Base-by-base conservation (phyloP, 352 stramenopile species). In the Phytophthora cajani region DNA sequence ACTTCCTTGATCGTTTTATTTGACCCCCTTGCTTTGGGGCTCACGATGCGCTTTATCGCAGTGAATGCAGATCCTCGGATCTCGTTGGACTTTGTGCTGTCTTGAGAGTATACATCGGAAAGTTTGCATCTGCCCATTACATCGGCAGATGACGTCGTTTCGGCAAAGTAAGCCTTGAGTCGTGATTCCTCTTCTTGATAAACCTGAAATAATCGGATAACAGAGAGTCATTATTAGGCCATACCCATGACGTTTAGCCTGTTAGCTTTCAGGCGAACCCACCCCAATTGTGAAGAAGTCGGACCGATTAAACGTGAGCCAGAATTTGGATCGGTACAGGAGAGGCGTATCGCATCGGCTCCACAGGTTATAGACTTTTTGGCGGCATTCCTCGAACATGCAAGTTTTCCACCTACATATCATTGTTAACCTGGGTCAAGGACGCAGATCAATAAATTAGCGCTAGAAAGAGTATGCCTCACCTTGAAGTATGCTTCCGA, bases 261-360 rank as follows among this genome's bases (percentile, higher is more conserved):
- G 16, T 50, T 8, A 46, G 38, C 5, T 23, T 17, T 63, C 4
- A 52, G n/a, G 10, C 16, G 50, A 64, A 74, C 81, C 9, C 66
- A 92, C 85, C 2, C 86, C 86, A 51, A 95, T 78, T 58, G 85
- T 90, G 62, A 95, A 92, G 36, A 92, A 95, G 58, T 95, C 84
- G 2, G 75, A 56, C 16, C 68, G 70, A 61, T 92, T 87, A 65
- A 93, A 95, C 11, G 79, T 90, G 42, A 93, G 70, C 88, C 88
- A 95, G 58, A 95, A 95, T 59, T 94, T 93, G 53, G 88, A 92
- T 17, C 88, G 78, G 69, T 95, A 81, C 0, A 93, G 66, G 21
- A 95, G 58, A 6, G 88, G 81, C 16, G 87, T 85, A 54, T 90
- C 78, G 40, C 79, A 89, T 49, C 83, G 74, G 30, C 83, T 69